Conservation (phyloP, 495 filamentous ascomycete species). For the Tuber microsphaerosporum region DNA sequence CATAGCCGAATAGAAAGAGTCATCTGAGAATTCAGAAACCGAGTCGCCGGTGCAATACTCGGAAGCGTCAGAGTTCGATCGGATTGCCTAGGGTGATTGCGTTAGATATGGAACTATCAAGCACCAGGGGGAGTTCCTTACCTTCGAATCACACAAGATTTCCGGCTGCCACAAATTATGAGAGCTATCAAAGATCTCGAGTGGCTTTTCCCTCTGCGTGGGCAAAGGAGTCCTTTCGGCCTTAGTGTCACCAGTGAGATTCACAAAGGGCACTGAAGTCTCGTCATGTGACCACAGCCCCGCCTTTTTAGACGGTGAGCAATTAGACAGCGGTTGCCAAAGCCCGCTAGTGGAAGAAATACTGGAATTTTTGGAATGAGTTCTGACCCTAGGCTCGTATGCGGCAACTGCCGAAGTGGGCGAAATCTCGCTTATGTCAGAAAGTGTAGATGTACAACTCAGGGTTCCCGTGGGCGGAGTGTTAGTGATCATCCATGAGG, state of each 20-base stretch:
- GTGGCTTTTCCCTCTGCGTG: slow-evolving; percentile 4
- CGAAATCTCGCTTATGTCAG: slow-evolving; percentile 24
- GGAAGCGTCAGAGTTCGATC: slow-evolving; percentile 24
- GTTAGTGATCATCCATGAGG: slow-evolving; percentile 27
- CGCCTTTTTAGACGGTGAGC: slow-evolving; percentile 6
- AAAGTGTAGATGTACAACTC: slow-evolving; percentile 24
- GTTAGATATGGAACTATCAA: not conserved
- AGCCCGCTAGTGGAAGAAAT: slow-evolving; percentile 24
- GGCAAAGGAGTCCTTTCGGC: slow-evolving; percentile 4
- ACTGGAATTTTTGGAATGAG: slow-evolving; percentile 27
- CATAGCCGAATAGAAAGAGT: slow-evolving; percentile 17
- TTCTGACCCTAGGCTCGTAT: slow-evolving; percentile 18
- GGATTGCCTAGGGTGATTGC: slow-evolving; percentile 1
- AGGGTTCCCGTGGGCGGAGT: slow-evolving; percentile 13
- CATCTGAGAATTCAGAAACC: slow-evolving; percentile 22
- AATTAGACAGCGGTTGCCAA: slow-evolving; percentile 11
- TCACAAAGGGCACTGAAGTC: not conserved
- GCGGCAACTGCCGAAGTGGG: slow-evolving; percentile 9
- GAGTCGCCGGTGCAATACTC: slow-evolving; percentile 19
- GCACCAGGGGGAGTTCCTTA: not conserved
- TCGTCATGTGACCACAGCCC: slow-evolving; percentile 15
- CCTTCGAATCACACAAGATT: slow-evolving; percentile 11
- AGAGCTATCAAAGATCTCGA: slow-evolving; percentile 14
- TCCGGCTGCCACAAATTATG: slow-evolving; percentile 17
- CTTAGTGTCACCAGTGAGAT: slow-evolving; percentile 4